Percentiles rank a stretch among this genome's conserved stretches.
Conservation (phyloP, 2,329 filamentous ascomycete species). For the Colletotrichum aenigma region DNA sequence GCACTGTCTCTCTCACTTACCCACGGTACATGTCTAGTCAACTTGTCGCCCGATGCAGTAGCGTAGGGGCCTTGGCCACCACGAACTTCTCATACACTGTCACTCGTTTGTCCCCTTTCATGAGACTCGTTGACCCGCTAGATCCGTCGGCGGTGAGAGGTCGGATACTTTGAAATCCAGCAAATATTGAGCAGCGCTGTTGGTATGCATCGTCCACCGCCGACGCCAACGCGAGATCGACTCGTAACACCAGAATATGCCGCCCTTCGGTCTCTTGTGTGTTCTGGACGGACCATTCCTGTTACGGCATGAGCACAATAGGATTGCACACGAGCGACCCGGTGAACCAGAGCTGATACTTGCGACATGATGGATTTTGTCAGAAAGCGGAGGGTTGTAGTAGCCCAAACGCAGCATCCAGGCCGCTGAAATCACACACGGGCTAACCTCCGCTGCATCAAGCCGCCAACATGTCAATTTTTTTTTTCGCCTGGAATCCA, state of each 20-base stretch:
- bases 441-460: neutral
- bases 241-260: neutral
- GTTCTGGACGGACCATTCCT: neutral
- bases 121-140: neutral
- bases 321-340: neutral
- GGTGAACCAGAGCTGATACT: neutral
- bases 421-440: neutral
- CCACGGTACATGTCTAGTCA: neutral
- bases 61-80: neutral
- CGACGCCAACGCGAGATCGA: neutral
- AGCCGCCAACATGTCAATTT: neutral
- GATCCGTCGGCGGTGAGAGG: neutral
- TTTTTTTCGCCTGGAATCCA: neutral
- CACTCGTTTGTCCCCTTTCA: neutral
- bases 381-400: neutral
- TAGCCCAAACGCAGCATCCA: neutral
- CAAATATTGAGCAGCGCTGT: neutral
- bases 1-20: neutral
- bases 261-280: neutral
- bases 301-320: neutral
- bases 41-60: neutral
- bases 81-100: neutral
- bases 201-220: neutral
- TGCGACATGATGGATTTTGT: neutral
- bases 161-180: neutral